Evolutionary conservation across 345 rosid genomes (phyloP).

Genomic region (Citrus medica): DNA sequence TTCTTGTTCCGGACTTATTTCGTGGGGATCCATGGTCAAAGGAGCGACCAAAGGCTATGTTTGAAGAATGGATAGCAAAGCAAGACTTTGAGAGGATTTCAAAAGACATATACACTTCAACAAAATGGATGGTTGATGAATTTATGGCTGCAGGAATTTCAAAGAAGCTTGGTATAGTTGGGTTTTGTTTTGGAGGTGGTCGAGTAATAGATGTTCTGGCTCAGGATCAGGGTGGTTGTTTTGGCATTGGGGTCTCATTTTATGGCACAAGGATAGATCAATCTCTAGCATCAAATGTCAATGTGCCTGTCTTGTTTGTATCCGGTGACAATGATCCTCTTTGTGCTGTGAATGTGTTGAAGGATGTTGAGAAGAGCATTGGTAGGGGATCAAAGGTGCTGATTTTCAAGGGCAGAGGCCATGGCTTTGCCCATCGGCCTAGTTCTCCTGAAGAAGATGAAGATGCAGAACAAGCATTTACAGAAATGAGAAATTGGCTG

Average conservation of each 20-base stretch:
- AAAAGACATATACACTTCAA: constrained; percentile 44
- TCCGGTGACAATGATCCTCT: constrained; percentile 74
- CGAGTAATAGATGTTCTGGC: constrained; percentile 62
- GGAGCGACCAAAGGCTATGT: constrained; percentile 35
- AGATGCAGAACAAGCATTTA: constrained; percentile 77
- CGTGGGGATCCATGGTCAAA: constrained; percentile 80
- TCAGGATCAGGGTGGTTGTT: constrained; percentile 42
- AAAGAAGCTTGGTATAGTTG: constrained; percentile 75
- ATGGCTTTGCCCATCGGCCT: constrained; percentile 75
- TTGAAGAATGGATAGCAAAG: constrained; percentile 50
- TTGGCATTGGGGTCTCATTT: constrained; percentile 69
- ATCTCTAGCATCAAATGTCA: constrained; percentile 34
- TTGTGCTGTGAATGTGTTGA: constrained; percentile 43
- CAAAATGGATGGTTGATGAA: constrained; percentile 79
- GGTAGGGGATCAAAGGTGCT: constrained; percentile 48
- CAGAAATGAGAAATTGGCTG: constrained; percentile 68
- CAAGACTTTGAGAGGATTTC: constrained; percentile 52
- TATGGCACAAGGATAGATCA: constrained; percentile 80
- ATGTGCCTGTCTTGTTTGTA: constrained; percentile 71
- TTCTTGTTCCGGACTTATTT: constrained; percentile 85
- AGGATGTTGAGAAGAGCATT: constrained; percentile 43
- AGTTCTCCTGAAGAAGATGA: constrained; percentile 67
- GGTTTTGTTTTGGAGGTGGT: constrained; percentile 91
- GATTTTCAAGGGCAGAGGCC: constrained; percentile 70
- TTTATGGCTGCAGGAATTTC: constrained; percentile 73